Evolutionary conservation across 1,284 basidiomycete species (phyloP).

Genomic region (Rhodotorula sp.): DNA sequence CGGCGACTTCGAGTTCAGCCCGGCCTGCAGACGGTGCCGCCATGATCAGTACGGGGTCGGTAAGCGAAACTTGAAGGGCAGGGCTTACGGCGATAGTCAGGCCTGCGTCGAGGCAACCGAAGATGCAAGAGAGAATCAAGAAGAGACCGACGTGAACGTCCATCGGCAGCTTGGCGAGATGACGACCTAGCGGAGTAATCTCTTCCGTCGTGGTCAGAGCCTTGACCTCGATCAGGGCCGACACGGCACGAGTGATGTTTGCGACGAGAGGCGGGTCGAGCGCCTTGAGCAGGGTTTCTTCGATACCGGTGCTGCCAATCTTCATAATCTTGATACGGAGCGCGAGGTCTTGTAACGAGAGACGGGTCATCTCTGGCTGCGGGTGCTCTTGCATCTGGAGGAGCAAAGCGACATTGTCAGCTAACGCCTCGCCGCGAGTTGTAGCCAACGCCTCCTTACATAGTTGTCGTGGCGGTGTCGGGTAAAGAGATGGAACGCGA

Average conservation of each 20-base stretch:
- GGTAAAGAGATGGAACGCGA: constrained; percentile 97
- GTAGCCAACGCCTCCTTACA: constrained; percentile 29
- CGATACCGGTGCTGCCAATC: constrained; percentile 74
- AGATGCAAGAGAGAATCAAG: constrained; percentile 76
- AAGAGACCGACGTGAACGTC: constrained; percentile 98
- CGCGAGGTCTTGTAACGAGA: constrained; percentile 91
- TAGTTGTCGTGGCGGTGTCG: constrained; percentile 75
- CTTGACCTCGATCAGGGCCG: constrained; percentile 84
- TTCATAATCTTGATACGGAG: constrained; percentile 97
- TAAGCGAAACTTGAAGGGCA: no score
- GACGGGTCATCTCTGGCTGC: constrained; percentile 90
- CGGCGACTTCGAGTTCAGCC: constrained; percentile 88
- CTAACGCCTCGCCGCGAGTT: no score
- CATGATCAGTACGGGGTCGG: neutral
- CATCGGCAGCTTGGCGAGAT: constrained; percentile 88
- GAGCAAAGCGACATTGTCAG: neutral
- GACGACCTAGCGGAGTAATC: constrained; percentile 89
- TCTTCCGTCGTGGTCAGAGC: constrained; percentile 83
- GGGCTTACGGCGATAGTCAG: constrained; percentile 71
- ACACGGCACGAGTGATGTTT: constrained; percentile 89
- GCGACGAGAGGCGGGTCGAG: constrained; percentile 82
- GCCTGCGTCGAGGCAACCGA: constrained; percentile 90
- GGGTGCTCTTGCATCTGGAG: constrained; percentile 82
- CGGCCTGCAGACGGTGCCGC: constrained; percentile 54
- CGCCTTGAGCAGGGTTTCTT: constrained; percentile 82